Evolutionary conservation across 306 rosid genomes (phyloP).

Genomic region (Carpinus viminea): DNA sequence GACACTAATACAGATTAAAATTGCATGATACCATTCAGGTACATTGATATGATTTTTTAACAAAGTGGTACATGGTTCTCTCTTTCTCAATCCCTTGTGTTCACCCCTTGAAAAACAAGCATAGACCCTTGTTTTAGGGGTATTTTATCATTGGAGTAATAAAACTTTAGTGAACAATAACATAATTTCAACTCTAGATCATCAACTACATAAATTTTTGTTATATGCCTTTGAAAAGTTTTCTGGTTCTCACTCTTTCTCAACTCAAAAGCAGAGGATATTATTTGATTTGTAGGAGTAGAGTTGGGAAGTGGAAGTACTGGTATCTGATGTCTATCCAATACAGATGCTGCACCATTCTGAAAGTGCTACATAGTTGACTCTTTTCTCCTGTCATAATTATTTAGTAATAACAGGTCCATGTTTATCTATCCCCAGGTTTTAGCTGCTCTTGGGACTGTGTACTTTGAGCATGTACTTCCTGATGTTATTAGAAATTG

Average conservation of each 20-base stretch:
- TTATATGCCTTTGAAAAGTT: neutral
- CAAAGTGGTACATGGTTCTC: neutral
- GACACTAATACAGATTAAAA: neutral
- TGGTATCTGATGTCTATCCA: neutral
- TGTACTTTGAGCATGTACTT: constrained; percentile 81
- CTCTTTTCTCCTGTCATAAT: neutral
- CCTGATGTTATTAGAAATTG: constrained; percentile 92
- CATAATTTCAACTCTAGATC: neutral
- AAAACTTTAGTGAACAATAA: neutral
- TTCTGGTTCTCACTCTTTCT: neutral
- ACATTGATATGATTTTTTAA: neutral
- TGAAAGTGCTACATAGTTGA: neutral
- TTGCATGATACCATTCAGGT: neutral
- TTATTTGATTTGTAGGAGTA: neutral
- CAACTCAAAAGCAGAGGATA: neutral
- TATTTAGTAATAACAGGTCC: neutral
- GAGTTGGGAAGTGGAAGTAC: neutral
- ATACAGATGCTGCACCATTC: neutral
- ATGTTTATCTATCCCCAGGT: constrained; percentile 43
- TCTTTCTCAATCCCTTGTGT: too few species aligned
- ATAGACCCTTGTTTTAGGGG: neutral
- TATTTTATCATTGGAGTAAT: neutral
- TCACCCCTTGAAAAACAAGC: too few species aligned
- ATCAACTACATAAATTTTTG: neutral
- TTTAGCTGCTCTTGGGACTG: constrained; percentile 88